These are phyloP conservation scores for Stephanodiscus minutulus DNA, from an alignment of 108 stramenopile genomes.

Conservation along the genomic window DNA sequence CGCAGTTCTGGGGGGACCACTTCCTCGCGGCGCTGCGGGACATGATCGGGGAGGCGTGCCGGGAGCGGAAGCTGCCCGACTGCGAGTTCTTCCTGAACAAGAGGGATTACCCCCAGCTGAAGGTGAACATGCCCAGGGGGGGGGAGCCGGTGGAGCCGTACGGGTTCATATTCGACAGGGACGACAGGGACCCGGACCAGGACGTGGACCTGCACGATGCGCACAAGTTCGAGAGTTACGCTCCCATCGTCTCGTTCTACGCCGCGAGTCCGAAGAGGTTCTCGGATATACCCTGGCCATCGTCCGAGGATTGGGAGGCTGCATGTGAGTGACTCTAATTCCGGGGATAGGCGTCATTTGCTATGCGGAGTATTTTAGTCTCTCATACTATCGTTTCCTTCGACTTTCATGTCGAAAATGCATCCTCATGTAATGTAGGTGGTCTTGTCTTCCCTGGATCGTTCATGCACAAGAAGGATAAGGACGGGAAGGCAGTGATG, in stretches of 20 bases:
- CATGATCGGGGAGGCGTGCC: conserved; percentile 94
- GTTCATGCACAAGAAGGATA: conserved; percentile 73
- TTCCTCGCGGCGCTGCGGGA: conserved; percentile 94
- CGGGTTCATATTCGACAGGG: conserved; percentile 97
- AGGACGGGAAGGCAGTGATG: conserved; percentile 72
- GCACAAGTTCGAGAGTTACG: conserved; percentile 88
- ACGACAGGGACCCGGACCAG: conserved; percentile 93
- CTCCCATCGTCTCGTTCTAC: conserved; percentile 97
- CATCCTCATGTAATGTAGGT: conserved; percentile 47
- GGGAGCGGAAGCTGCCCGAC: conserved; percentile 88
- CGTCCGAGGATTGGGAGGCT: conserved; percentile 99
- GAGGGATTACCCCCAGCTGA: conserved; percentile 99
- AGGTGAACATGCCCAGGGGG: conserved; percentile 82
- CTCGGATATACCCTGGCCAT: conserved; percentile 98
- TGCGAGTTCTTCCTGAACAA: conserved; percentile 99
- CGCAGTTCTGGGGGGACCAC: conserved; percentile 97
- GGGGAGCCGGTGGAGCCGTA: conserved; percentile 96
- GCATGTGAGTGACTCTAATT: conserved; percentile 88
- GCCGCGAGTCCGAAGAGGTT: conserved; percentile 86
- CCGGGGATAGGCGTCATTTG: conserved; percentile 23
- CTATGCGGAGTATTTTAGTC: not conserved
- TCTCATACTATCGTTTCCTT: not conserved
- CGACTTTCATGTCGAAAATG: not conserved
- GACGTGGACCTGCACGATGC: conserved; percentile 87
- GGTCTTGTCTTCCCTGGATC: conserved; percentile 83